Conservation (phyloP, 805 yeast species). For the Wickerhamomyces chaumierensis region DNA sequence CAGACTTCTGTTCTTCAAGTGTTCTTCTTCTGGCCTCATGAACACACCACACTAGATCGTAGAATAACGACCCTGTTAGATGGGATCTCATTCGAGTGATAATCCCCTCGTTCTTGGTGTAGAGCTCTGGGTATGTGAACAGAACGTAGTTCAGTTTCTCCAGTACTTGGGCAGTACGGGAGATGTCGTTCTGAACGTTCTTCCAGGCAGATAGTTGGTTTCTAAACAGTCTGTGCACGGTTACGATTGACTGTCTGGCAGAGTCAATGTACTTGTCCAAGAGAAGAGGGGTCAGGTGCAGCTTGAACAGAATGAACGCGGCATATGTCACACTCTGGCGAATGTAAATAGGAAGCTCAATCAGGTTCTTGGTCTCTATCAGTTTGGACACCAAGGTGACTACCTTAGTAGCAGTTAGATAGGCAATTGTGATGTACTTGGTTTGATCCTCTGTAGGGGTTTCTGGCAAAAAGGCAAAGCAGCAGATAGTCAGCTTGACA, state of each 20-base stretch:
- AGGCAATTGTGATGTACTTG: conserved; percentile 72
- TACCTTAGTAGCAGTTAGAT: conserved; percentile 68
- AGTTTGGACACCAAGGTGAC: conserved; percentile 68
- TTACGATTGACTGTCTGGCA: conserved; percentile 86
- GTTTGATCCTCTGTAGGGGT: conserved; percentile 83
- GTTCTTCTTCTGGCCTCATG: conserved; percentile 84
- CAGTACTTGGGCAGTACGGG: conserved; percentile 82
- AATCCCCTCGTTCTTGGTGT: conserved; percentile 60
- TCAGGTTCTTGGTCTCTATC: conserved; percentile 55
- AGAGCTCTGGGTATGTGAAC: conserved; percentile 77
- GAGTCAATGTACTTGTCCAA: conserved; percentile 64
- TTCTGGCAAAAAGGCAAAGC: conserved; percentile 85
- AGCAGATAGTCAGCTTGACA: conserved; percentile 70
- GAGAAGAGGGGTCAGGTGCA: conserved; percentile 68
- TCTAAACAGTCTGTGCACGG: conserved; percentile 79
- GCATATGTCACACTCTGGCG: conserved; percentile 80
- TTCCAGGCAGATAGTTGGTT: conserved; percentile 90
- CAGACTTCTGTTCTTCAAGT: conserved; percentile 26
- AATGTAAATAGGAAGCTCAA: conserved; percentile 77
- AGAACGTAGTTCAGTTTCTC: conserved; percentile 83
- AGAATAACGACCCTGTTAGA: conserved; percentile 80
- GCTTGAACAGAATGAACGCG: conserved; percentile 66
- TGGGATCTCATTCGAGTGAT: conserved; percentile 87
- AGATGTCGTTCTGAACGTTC: conserved; percentile 72
- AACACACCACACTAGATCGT: conserved; percentile 87